A percentile compares a stretch with the other conserved stretches of the same genome.
phyloP scores from a whole-genome alignment of 2,329 filamentous ascomycete species.

The Endothia cerciana region DNA sequence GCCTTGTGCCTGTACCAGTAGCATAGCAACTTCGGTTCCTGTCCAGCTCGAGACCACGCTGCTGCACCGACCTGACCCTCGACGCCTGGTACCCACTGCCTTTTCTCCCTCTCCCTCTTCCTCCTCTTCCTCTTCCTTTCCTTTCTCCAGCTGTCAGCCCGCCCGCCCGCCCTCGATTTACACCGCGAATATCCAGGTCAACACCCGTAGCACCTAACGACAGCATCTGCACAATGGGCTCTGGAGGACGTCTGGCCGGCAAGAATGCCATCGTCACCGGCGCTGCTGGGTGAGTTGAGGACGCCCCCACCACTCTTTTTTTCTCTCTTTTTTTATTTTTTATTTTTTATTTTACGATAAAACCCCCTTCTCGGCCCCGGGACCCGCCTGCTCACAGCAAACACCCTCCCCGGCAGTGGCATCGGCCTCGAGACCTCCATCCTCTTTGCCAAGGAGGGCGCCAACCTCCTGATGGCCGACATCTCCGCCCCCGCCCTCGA shows the following conservation, averaged over 20 bases:
- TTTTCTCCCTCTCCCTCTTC: background rate
- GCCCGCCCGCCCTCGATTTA: background rate
- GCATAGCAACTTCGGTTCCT: background rate
- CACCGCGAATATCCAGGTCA: no score
- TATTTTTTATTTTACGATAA: no score
- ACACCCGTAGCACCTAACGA: no score
- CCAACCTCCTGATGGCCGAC: constrained; percentile 82
- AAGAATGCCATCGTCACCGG: constrained; percentile 78
- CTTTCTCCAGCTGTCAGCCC: background rate
- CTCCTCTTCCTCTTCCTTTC: background rate
- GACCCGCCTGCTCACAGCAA: background rate
- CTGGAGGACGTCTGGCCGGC: constrained; percentile 55
- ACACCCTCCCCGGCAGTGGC: constrained; percentile 57
- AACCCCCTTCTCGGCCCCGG: background rate
- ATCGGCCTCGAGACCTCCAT: constrained; percentile 93
- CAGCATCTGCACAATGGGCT: constrained; percentile 16
- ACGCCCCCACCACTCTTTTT: no score
- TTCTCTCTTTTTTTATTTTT: no score
- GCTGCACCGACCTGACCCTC: background rate
- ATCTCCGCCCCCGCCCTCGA: constrained; percentile 79
- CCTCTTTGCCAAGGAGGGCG: constrained; percentile 87
- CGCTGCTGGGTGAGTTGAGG: constrained; percentile 75
- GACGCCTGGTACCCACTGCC: background rate
- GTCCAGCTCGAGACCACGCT: background rate
- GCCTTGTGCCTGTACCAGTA: background rate